phyloP scores from a whole-genome alignment of 1,284 basidiomycete genomes.

The Ustilago vetiveriae region DNA sequence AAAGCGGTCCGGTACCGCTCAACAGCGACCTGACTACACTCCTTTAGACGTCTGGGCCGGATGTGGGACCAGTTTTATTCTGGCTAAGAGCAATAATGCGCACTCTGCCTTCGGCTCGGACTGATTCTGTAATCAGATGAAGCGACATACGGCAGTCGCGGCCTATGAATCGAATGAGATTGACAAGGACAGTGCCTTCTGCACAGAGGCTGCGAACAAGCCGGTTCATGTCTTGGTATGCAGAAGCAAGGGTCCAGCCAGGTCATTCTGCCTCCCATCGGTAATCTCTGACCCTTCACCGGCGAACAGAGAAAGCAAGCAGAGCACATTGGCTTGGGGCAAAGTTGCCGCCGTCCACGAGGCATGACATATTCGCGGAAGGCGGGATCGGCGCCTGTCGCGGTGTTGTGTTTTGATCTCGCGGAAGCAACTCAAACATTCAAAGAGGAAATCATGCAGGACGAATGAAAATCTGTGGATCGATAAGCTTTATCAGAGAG shows the following conservation, averaged over 20 bases:
- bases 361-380: too few species aligned
- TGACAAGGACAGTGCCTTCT: too few species aligned
- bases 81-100: constrained; percentile 2
- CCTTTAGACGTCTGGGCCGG: constrained; percentile 44
- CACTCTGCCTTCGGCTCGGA: too few species aligned
- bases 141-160: too few species aligned
- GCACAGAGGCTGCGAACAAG: too few species aligned
- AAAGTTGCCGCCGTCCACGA: constrained; percentile 7
- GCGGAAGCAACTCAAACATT: background rate
- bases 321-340: background rate
- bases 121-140: too few species aligned
- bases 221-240: too few species aligned
- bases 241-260: too few species aligned
- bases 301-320: background rate
- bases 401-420: constrained; percentile 3
- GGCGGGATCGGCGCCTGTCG: constrained; percentile 11
- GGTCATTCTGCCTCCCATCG: background rate
- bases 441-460: constrained; percentile 10
- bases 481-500: constrained; percentile 18
- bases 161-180: too few species aligned
- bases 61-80: constrained; percentile 44
- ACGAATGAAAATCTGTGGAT: constrained; percentile 14
- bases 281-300: constrained; percentile 5
- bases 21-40: background rate
- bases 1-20: constrained; percentile 28